phyloP scores from a whole-genome alignment of 345 rosid genomes.

The Conringia planisiliqua region DNA sequence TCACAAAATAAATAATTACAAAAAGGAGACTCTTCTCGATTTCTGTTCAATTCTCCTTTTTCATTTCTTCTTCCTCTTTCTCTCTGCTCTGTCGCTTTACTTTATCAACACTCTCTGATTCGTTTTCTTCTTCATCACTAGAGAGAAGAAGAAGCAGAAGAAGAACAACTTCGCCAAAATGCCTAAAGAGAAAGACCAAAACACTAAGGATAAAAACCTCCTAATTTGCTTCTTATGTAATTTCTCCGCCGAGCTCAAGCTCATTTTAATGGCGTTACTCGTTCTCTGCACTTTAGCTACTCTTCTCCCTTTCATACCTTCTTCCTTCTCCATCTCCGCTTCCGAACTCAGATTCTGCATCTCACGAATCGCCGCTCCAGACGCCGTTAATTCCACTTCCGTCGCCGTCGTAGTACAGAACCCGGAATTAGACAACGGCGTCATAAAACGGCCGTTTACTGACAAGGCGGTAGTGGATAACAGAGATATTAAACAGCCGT shows the following conservation, averaged over 20 bases:
- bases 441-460: conserved; percentile 23
- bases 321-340: conserved; percentile 68
- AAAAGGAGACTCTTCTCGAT: not conserved
- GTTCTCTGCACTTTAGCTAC: conserved; percentile 64
- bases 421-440: conserved; percentile 34
- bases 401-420: conserved; percentile 19
- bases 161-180: conserved; percentile 18
- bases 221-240: conserved; percentile 52
- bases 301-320: conserved; percentile 64
- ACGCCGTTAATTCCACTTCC: conserved; percentile 28
- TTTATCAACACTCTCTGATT: not conserved
- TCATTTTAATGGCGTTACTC: conserved; percentile 52
- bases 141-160: conserved; percentile 12
- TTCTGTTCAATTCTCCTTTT: not conserved
- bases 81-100: conserved; percentile 21
- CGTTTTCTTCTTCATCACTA: not conserved
- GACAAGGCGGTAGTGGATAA: conserved; percentile 35
- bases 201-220: conserved; percentile 46
- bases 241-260: conserved; percentile 77
- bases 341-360: conserved; percentile 80
- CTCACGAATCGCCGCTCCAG: conserved; percentile 44
- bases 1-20: not conserved
- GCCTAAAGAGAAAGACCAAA: conserved; percentile 48
- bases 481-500: conserved; percentile 52
- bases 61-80: not conserved